Percentiles rank a stretch among this genome's conserved stretches.
phyloP scores from a whole-genome alignment of 139 green algal genomes.

The Tetratostichococcus sp. region DNA sequence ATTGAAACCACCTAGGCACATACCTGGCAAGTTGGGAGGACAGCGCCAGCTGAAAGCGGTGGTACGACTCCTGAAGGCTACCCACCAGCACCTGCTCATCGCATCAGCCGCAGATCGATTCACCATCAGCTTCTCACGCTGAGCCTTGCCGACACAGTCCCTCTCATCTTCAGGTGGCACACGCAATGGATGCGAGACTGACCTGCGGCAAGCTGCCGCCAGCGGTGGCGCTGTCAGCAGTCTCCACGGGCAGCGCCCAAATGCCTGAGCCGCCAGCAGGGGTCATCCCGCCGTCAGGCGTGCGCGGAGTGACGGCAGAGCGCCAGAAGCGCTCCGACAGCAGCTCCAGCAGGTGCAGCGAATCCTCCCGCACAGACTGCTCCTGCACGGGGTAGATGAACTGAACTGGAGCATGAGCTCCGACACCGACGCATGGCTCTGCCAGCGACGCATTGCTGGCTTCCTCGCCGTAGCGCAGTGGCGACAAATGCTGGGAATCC shows the following conservation, averaged over 20 bases:
- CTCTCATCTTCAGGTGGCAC: too few relatives aligned
- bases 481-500: too few relatives aligned
- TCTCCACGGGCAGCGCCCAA: neutral
- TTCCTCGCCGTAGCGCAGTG: too few relatives aligned
- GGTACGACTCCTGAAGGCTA: conserved; percentile 76
- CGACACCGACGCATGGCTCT: too few relatives aligned
- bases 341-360: conserved; percentile 74
- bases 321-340: conserved; percentile 67
- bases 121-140: too few relatives aligned
- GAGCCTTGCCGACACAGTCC: too few relatives aligned
- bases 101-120: too few relatives aligned
- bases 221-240: too few relatives aligned
- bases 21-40: conserved; percentile 60
- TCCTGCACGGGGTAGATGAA: neutral
- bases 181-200: neutral
- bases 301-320: conserved; percentile 6
- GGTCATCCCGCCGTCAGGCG: neutral
- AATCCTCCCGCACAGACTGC: conserved; percentile 73
- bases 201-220: neutral
- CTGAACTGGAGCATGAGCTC: too few relatives aligned
- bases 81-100: conserved; percentile 57
- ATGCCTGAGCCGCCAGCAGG: neutral
- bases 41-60: conserved; percentile 79
- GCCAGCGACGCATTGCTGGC: too few relatives aligned
- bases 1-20: too few relatives aligned